Evolutionary conservation across 768 basidiomycete species (phyloP), one percentile per base, ranked within the genome.

Genomic region (Lactarius psammicola): DNA sequence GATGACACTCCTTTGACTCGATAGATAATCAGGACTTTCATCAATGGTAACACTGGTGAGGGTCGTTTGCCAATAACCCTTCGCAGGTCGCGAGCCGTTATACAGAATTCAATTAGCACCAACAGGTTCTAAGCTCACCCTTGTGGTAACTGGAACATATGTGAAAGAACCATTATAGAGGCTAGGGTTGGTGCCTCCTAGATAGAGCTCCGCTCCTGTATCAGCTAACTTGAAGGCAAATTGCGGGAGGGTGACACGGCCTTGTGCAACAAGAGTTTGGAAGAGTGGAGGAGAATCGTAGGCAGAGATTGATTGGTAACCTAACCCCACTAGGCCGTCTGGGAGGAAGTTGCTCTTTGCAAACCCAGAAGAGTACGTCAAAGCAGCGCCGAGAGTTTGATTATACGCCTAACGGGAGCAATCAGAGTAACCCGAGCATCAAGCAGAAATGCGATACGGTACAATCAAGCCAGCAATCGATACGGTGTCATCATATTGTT

Each of bases 21-120:
- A 28, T 20, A 20, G 40, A n/a, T 28, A 36, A 36, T 36, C 38
- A n/a, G n/a, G 31, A 40, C 9, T 11, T 0, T 46, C 53, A 38
- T 38, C 44, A 31, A 64, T 51, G 18, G 28, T 53, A 42, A 68
- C 23, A 20, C 23, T 30, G 28, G 57, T 38, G 36, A 68, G 30
- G 17, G 28, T 68, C 36, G 64, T 63, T 53, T 71, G 64, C 69
- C 71, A 71, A 62, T 60, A 71, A 10, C 5, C 71, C 62, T 62
- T 23, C 34, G 20, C 2, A 20, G 17, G 3, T 20, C 4, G 30
- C 31, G 5, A 55, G 54, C 8, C 20, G 54, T 10, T 17, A 5
- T 23, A 26, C 5, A 23, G 49, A 55, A 31, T 55, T 34, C 30
- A 30, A 31, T 28, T 31, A 30, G 28, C 20, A 38, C 26, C 58